phyloP scores from a whole-genome alignment of 1,284 basidiomycete species.

The Exobasidium rhododendri region DNA sequence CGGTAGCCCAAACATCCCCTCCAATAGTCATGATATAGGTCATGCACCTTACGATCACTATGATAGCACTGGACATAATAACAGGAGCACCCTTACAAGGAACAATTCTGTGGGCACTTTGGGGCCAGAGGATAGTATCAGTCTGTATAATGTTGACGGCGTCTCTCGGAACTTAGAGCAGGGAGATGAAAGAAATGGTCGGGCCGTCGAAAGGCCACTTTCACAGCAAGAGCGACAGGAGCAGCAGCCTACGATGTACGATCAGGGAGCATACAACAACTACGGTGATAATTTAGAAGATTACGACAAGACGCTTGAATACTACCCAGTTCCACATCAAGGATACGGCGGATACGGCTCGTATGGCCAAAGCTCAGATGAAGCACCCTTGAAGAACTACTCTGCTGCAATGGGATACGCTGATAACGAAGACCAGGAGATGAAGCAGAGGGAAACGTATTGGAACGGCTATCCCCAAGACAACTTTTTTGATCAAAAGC shows the following conservation, averaged over 20 bases:
- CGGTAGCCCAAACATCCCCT: slow-evolving; percentile 14
- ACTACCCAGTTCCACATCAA: background rate
- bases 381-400: slow-evolving; percentile 32
- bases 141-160: slow-evolving; percentile 27
- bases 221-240: background rate
- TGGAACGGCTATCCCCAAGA: slow-evolving; percentile 17
- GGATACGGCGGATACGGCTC: slow-evolving; percentile 1
- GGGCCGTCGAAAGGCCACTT: no score
- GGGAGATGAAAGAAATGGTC: no score
- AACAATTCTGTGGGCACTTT: slow-evolving; percentile 20
- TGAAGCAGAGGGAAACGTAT: slow-evolving; percentile 23
- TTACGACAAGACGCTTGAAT: background rate
- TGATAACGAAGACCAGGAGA: slow-evolving; percentile 49
- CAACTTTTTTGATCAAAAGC: slow-evolving; percentile 14
- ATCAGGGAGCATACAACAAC: background rate
- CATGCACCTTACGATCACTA: slow-evolving; percentile 24
- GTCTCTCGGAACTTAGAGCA: background rate
- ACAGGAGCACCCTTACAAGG: slow-evolving; percentile 10
- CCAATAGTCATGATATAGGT: slow-evolving; percentile 18
- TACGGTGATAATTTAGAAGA: background rate
- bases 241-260: background rate
- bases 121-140: slow-evolving; percentile 35
- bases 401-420: slow-evolving; percentile 44
- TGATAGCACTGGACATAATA: background rate
- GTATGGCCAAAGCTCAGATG: slow-evolving; percentile 23